Percentiles rank a stretch among this genome's conserved stretches.
phyloP scores from a whole-genome alignment of 208 protist species.

The Wallacemonas sp. region DNA sequence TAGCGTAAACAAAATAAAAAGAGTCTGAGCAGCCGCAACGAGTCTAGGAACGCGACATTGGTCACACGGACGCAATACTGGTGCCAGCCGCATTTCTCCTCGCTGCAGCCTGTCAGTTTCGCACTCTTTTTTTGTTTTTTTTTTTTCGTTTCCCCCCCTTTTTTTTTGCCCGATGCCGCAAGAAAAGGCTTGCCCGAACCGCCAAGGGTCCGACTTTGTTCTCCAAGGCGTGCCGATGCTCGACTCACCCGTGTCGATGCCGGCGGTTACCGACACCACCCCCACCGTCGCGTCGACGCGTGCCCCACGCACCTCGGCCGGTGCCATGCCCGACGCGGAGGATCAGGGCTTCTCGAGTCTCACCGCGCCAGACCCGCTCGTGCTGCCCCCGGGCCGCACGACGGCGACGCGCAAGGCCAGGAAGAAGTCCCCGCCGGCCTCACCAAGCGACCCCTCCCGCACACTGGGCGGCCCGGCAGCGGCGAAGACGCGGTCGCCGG shows the following conservation, averaged over 20 bases:
- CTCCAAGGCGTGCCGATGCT: conserved; percentile 32
- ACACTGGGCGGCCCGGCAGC: too few species aligned
- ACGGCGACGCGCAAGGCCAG: background rate
- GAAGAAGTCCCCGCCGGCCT: too few species aligned
- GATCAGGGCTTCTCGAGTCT: background rate
- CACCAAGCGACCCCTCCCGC: too few species aligned
- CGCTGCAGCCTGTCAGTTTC: conserved; percentile 1
- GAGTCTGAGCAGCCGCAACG: too few species aligned
- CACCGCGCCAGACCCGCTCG: background rate
- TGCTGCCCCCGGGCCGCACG: background rate
- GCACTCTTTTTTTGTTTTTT: conserved; percentile 15
- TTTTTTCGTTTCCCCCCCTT: conserved; percentile 10
- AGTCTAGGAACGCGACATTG: too few species aligned
- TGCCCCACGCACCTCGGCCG: background rate
- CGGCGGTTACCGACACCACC: conserved; percentile 10
- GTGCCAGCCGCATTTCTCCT: too few species aligned
- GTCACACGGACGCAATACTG: too few species aligned
- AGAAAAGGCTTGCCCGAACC: background rate
- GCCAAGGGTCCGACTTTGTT: conserved; percentile 29
- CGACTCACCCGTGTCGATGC: conserved; percentile 32
- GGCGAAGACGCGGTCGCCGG: background rate
- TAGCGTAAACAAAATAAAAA: too few species aligned
- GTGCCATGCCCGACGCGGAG: background rate
- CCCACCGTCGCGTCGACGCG: background rate
- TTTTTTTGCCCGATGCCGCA: conserved; percentile 1